These are phyloP conservation scores for Metschnikowia hibisci DNA, from an alignment of 805 yeast genomes.

Conservation along the genomic window DNA sequence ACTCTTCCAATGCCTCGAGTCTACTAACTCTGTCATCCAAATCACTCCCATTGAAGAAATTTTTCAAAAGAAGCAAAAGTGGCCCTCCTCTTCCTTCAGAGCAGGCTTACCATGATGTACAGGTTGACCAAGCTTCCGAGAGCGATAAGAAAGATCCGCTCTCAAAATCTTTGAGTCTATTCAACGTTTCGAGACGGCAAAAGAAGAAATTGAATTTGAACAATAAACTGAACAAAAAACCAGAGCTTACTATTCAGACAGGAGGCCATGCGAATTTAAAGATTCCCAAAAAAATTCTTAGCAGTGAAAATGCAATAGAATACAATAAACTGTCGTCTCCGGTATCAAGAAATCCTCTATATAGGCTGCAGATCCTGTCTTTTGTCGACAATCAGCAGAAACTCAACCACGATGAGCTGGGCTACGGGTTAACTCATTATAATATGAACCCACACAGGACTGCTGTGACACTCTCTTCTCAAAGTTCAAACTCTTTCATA, in stretches of 20 bases:
- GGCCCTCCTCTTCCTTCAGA: not conserved
- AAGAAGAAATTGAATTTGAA: conserved; percentile 4
- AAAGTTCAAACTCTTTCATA: conserved; percentile 14
- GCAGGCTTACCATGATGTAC: not conserved
- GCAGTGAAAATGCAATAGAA: conserved; percentile 5
- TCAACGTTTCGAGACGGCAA: conserved; percentile 6
- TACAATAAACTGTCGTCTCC: conserved; percentile 3
- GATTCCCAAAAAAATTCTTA: conserved; percentile 8
- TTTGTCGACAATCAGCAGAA: conserved; percentile 2
- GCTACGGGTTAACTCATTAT: not conserved
- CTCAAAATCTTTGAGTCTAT: conserved; percentile 2
- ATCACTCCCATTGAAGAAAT: conserved; percentile 4
- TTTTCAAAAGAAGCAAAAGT: conserved; percentile 8
- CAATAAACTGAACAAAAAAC: conserved; percentile 2
- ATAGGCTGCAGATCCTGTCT: conserved; percentile 4
- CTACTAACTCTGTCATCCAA: conserved; percentile 6
- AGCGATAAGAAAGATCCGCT: not conserved
- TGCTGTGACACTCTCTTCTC: conserved; percentile 12
- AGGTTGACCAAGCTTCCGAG: not conserved
- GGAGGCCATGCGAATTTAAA: conserved; percentile 8
- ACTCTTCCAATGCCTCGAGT: conserved; percentile 10
- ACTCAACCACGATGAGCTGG: not conserved
- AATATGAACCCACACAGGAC: conserved; percentile 3
- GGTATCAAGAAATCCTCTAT: conserved; percentile 1
- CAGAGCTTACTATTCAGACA: conserved; percentile 9